Percentiles rank a stretch among this genome's conserved stretches.
Conservation (phyloP, 352 stramenopile genomes). For the Phytophthora agathidicida region DNA sequence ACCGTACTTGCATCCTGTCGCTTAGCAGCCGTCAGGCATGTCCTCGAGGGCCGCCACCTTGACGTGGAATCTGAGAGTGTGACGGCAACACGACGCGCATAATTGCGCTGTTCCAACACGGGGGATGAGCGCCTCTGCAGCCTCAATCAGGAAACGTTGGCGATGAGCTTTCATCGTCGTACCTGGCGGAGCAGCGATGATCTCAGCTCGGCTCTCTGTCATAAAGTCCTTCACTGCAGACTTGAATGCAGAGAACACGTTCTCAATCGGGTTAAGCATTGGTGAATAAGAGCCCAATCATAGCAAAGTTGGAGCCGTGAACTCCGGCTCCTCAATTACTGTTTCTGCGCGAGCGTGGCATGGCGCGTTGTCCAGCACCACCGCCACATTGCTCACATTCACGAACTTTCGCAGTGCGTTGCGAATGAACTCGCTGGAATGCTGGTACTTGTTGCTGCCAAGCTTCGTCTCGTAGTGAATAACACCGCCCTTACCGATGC, state of each 20-base stretch:
- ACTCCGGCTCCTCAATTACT: constrained; percentile 14
- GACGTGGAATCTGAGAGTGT: constrained; percentile 13
- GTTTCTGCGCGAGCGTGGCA: constrained; percentile 1
- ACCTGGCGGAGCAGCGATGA: neutral
- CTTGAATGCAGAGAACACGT: constrained; percentile 15
- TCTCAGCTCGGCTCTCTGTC: neutral
- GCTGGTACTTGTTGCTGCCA: neutral
- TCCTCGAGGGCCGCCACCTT: constrained; percentile 1
- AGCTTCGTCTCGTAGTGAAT: constrained; percentile 16
- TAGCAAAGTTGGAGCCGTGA: constrained; percentile 2
- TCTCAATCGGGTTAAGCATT: constrained; percentile 23
- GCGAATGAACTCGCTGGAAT: constrained; percentile 9
- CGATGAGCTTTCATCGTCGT: constrained; percentile 11
- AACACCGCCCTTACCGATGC: neutral
- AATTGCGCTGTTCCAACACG: neutral
- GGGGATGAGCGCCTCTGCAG: neutral
- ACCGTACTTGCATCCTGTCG: too few species aligned
- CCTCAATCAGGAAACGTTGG: neutral
- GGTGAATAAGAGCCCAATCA: constrained; percentile 13
- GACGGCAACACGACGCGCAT: neutral
- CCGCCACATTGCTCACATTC: neutral
- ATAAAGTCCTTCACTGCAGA: constrained; percentile 8
- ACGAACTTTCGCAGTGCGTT: neutral
- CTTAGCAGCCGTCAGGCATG: constrained; percentile 9
- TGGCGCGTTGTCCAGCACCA: constrained; percentile 21